Percentiles rank a stretch among this genome's conserved stretches.
Conservation (phyloP, 768 basidiomycete genomes). For the Suillus plorans region DNA sequence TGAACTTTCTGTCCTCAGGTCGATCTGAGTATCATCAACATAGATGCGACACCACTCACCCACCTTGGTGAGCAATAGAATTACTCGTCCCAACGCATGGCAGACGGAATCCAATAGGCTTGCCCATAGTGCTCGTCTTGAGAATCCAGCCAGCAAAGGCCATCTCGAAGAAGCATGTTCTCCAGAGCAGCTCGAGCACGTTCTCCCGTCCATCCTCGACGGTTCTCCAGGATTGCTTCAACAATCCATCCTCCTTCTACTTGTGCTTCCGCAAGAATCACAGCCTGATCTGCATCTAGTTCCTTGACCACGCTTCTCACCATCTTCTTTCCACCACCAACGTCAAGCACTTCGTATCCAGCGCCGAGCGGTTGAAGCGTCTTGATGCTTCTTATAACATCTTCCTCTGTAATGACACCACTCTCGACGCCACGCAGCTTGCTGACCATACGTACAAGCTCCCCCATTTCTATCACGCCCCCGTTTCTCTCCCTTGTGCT, state of each 20-base stretch:
- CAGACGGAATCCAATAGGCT: slow-evolving; percentile 87
- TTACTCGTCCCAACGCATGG: slow-evolving; percentile 80
- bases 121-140: slow-evolving; percentile 68
- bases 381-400: slow-evolving; percentile 80
- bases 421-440: slow-evolving; percentile 69
- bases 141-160: slow-evolving; percentile 93
- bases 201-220: slow-evolving; percentile 76
- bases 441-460: slow-evolving; percentile 77
- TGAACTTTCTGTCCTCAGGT: neutral
- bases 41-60: neutral
- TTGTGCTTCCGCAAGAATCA: slow-evolving; percentile 74
- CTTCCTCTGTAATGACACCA: slow-evolving; percentile 80
- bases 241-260: slow-evolving; percentile 68
- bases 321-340: slow-evolving; percentile 71
- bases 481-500: slow-evolving; percentile 88
- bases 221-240: slow-evolving; percentile 55
- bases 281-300: slow-evolving; percentile 86
- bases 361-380: slow-evolving; percentile 85
- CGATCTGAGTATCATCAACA: neutral
- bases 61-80: neutral
- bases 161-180: slow-evolving; percentile 89
- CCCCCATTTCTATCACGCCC: slow-evolving; percentile 86
- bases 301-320: slow-evolving; percentile 89
- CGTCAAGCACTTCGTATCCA: slow-evolving; percentile 84
- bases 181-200: slow-evolving; percentile 78